Conservation (phyloP, 148 eudicot species). For the Suaeda aralocaspica region DNA sequence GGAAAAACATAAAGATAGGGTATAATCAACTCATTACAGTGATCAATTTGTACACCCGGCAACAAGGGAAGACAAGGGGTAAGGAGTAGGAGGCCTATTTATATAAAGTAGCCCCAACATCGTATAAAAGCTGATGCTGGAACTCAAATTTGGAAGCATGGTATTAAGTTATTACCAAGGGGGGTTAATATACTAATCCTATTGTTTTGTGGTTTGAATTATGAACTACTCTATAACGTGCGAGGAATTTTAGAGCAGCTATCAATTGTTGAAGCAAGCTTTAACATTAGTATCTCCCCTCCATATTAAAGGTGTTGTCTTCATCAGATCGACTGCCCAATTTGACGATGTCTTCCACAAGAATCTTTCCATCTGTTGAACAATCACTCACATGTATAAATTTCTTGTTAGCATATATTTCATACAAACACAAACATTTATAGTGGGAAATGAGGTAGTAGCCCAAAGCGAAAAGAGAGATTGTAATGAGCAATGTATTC, state of each 20-base stretch:
- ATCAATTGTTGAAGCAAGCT: background rate
- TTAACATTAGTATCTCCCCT: conserved; percentile 3
- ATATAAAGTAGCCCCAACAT: conserved; percentile 14
- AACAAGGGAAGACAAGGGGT: too few relatives aligned
- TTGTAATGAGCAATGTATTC: too few relatives aligned
- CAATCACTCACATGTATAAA: too few relatives aligned
- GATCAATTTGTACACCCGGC: too few relatives aligned
- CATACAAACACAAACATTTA: too few relatives aligned
- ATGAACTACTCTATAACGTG: background rate
- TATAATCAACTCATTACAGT: too few relatives aligned
- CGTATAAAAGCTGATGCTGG: conserved; percentile 15
- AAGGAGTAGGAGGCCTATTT: background rate
- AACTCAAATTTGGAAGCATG: background rate
- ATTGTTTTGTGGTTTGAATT: conserved; percentile 4
- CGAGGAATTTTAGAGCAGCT: background rate
- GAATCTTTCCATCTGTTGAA: conserved; percentile 69
- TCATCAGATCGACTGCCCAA: conserved; percentile 62
- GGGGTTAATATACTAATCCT: too few relatives aligned
- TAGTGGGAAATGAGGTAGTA: too few relatives aligned
- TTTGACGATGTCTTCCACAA: conserved; percentile 70
- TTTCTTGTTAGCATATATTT: too few relatives aligned
- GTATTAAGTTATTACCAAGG: too few relatives aligned
- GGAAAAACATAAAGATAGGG: too few relatives aligned
- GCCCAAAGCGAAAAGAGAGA: too few relatives aligned
- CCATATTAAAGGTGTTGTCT: conserved; percentile 15